These are phyloP conservation scores for Aspergillus avenaceus DNA, from an alignment of 495 filamentous ascomycete genomes.

Conservation along the genomic window DNA sequence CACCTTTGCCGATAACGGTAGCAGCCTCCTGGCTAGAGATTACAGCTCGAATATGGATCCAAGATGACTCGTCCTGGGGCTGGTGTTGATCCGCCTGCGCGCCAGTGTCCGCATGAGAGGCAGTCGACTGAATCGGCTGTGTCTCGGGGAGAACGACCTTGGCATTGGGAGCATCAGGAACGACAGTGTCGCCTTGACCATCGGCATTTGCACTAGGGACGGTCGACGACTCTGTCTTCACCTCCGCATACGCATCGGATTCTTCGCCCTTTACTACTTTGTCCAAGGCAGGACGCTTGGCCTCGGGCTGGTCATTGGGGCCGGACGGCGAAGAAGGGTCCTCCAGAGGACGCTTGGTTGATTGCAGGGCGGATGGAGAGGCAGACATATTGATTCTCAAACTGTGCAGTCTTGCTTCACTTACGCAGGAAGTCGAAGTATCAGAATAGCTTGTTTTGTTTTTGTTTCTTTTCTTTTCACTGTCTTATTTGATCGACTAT, in stretches of 20 bases:
- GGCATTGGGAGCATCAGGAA: conserved; percentile 66
- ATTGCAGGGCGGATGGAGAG: conserved; percentile 58
- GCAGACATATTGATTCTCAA: conserved; percentile 50
- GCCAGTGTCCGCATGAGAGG: conserved; percentile 49
- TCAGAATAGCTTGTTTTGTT: conserved; percentile 42
- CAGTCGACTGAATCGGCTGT: conserved; percentile 65
- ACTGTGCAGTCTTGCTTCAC: conserved; percentile 34
- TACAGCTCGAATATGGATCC: conserved; percentile 94
- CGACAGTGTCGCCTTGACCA: conserved; percentile 62
- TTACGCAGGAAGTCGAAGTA: conserved; percentile 38
- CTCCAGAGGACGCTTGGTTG: conserved; percentile 91
- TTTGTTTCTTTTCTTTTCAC: conserved; percentile 33
- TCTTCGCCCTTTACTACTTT: conserved; percentile 71
- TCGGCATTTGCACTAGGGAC: conserved; percentile 28
- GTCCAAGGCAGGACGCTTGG: conserved; percentile 93
- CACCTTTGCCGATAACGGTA: conserved; percentile 96
- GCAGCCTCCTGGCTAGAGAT: conserved; percentile 96
- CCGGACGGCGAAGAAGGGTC: conserved; percentile 93
- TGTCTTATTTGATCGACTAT: conserved; percentile 65
- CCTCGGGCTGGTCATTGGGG: conserved; percentile 87
- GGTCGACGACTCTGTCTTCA: conserved; percentile 54
- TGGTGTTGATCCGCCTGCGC: conserved; percentile 48
- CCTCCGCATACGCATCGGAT: conserved; percentile 42
- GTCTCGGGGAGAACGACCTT: conserved; percentile 41
- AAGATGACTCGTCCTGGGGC: conserved; percentile 81